A percentile compares a stretch with the other conserved stretches of the same genome.
Conservation (phyloP, 2,329 filamentous ascomycete species). For the Hyphodiscus sp. region DNA sequence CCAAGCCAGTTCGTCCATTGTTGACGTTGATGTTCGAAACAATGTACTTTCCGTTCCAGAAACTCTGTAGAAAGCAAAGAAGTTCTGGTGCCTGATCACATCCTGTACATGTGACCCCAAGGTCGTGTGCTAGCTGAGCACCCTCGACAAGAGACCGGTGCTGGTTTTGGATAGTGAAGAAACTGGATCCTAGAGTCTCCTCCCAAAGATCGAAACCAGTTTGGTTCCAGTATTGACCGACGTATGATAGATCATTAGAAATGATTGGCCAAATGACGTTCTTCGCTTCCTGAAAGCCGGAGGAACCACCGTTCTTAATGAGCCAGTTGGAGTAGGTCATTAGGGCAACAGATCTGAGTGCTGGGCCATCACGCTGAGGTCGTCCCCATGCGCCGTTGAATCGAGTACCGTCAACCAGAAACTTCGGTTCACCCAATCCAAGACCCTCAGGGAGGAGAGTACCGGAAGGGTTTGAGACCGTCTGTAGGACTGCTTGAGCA, state of each 20-base stretch:
- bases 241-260: conserved; percentile 67
- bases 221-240: conserved; percentile 63
- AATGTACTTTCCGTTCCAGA: conserved; percentile 63
- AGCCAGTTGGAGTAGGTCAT: conserved; percentile 70
- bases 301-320: conserved; percentile 48
- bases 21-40: conserved; percentile 62
- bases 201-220: conserved; percentile 75
- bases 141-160: conserved; percentile 59
- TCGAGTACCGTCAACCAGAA: conserved; percentile 53
- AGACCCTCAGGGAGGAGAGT: conserved; percentile 34
- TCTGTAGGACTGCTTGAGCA: conserved; percentile 53
- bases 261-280: conserved; percentile 66
- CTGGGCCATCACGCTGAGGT: conserved; percentile 73
- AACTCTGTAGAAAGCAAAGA: conserved; percentile 66
- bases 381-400: conserved; percentile 56
- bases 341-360: conserved; percentile 67
- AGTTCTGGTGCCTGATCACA: conserved; percentile 64
- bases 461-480: conserved; percentile 48
- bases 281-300: conserved; percentile 28
- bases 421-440: conserved; percentile 68
- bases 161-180: conserved; percentile 67
- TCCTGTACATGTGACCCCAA: conserved; percentile 52
- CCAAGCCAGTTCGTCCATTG: conserved; percentile 58
- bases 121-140: conserved; percentile 51
- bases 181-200: conserved; percentile 69